Base-by-base conservation (phyloP, 352 stramenopile species). In the Lagenidium sp. region DNA sequence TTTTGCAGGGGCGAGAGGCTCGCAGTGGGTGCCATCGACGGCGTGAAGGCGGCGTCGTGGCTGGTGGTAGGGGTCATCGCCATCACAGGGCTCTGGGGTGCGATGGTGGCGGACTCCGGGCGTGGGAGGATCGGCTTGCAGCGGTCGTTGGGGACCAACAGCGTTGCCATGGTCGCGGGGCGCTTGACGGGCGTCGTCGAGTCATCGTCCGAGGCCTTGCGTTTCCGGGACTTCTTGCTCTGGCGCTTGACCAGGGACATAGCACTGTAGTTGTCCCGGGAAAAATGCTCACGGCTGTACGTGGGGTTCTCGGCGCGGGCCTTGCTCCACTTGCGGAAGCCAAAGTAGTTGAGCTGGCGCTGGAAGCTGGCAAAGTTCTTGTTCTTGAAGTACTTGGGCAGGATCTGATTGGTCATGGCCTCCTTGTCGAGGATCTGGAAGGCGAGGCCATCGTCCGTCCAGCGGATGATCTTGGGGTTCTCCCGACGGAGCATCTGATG, bases 381-480 rank as follows among this genome's bases (percentile, higher is more conserved):
- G 68, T 98, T 95, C 63, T 96, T 97, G 48, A 98, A 98, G 65
- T 97, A 97, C 46, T 85, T 83, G 13, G 91, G 88, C 19, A 97
- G 62, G 28, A 97, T 77, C 58, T 93, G 72, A 19, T 82, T 57
- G 43, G 94, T 92, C 37, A 97, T 70, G 21, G 68, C 65, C 7
- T 74, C 60, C 60, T 88, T 90, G 67, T 95, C 78, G 29, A 85
- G 54, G 47, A 94, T 94, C 56, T 91, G 64, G 58, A 94, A 93
- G 13, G 76, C 69, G 45, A 79, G 50, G 20, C 73, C 76, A 50
- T 93, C 76, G 1, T 76, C 63, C 1, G 77, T 71, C 82, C 82
- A 95, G 23, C 76, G 79, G 26, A 95, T 82, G 60, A 95, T 73
- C 42, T 69, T 72, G 18, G 65, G 44, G 63, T 75, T 74, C 56